Evolutionary conservation across 2,329 filamentous ascomycete genomes (phyloP).

Genomic region (Knufia fluminis): DNA sequence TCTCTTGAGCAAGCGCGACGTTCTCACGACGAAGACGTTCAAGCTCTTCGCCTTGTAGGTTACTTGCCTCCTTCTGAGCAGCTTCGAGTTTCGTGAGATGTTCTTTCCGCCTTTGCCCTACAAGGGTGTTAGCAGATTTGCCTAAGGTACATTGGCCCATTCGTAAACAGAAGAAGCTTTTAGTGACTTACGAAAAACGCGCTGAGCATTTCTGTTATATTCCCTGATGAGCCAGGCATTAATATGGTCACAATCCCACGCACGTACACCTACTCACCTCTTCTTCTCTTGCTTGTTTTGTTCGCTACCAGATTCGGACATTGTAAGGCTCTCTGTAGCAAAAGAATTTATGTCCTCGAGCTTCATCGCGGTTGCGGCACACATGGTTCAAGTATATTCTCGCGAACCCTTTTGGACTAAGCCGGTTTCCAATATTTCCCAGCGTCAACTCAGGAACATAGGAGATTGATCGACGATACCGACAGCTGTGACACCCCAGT

Average conservation of each 20-base stretch:
- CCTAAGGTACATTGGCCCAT: constrained; percentile 11
- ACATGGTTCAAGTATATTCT: constrained; percentile 22
- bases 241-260: constrained; percentile 4
- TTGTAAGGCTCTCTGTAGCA: constrained; percentile 11
- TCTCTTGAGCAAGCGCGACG: constrained; percentile 32
- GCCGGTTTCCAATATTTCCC: neutral
- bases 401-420: neutral
- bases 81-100: constrained; percentile 37
- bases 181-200: constrained; percentile 34
- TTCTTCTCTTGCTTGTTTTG: constrained; percentile 25
- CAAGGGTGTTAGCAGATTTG: neutral
- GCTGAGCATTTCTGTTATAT: constrained; percentile 36
- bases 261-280: constrained; percentile 14
- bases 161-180: constrained; percentile 2
- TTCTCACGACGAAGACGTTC: constrained; percentile 34
- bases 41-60: constrained; percentile 34
- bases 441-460: neutral
- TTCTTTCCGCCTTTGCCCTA: constrained; percentile 37
- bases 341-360: constrained; percentile 10
- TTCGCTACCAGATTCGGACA: constrained; percentile 26
- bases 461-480: constrained; percentile 8
- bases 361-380: constrained; percentile 20
- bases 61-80: constrained; percentile 32
- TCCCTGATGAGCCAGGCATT: constrained; percentile 18
- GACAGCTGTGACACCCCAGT: constrained; percentile 9